Conservation (phyloP, 305 asterid genomes). For the Fraxinus dipetala region DNA sequence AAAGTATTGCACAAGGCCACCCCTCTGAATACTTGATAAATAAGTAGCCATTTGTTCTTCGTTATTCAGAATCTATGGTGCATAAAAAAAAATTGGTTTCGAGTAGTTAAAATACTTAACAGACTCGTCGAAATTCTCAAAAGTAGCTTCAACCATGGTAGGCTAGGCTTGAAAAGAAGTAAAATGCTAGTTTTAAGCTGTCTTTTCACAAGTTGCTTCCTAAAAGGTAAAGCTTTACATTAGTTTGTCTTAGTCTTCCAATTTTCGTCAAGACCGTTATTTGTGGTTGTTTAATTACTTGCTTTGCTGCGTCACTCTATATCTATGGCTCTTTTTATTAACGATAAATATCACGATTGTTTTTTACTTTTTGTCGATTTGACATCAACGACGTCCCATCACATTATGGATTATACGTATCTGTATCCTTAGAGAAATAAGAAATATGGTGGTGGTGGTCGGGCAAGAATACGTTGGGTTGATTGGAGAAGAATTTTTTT, state of each 20-base stretch:
- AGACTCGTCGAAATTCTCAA: constrained; percentile 37
- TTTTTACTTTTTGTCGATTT: neutral
- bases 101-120: constrained; percentile 55
- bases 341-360: neutral
- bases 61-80: constrained; percentile 9
- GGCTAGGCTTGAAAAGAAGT: constrained; percentile 25
- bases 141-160: constrained; percentile 9
- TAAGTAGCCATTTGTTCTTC: constrained; percentile 43
- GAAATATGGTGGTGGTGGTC: no score
- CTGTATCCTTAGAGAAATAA: neutral
- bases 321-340: neutral
- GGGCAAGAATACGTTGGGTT: no score
- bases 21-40: constrained; percentile 62
- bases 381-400: neutral
- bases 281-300: neutral
- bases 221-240: neutral
- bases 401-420: neutral
- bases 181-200: neutral
- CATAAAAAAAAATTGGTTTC: constrained; percentile 24
- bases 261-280: neutral
- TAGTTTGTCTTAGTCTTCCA: neutral
- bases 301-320: constrained; percentile 28
- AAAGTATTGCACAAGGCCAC: constrained; percentile 61
- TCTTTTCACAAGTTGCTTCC: neutral
- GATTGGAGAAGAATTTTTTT: no score